Base-by-base conservation (phyloP, 2,329 filamentous ascomycete genomes). In the Alternaria consortialis region DNA sequence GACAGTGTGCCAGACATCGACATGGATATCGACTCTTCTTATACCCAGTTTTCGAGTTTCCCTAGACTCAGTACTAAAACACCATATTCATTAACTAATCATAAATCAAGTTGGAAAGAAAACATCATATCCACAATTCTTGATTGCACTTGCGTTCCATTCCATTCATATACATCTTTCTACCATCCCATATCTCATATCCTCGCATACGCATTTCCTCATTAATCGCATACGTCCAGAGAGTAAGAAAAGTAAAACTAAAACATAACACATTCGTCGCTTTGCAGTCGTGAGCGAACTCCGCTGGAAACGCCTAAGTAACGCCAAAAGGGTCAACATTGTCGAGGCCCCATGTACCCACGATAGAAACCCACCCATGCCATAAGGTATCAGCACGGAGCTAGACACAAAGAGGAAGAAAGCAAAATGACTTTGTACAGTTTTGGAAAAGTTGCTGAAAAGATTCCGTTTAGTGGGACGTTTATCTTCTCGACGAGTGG, bases 401-500 rank as follows among this genome's bases (percentile, higher is more conserved):
- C 32, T 34, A 56, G n/a, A 27, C 50, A 52, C 36, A 40, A 31
- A 13, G 27, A 43, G 50, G 29, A 58, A 39, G 42, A 15, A 36
- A 23, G 27, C 27, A 27, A 36, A 47, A 39, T 50, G 31, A 56
- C 17, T 51, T 52, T 63, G 25, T 63, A 63, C 56, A 63, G 51
- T 63, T 12, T 42, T 43, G 37, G 20, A 7, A 50, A 50, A 27
- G 46, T 44, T 29, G 25, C 42, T 7, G 3, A 23, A 44, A 13
- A 50, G 20, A 50, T 29, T 27, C 34, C 2, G 23, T 32, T 39
- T 7, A 37, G 25, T 40, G 42, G 29, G 7, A 20, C 27, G 29
- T 51, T 56, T 36, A 68, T 54, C 69, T 74, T 58, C 74, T 68
- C 34, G 74, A 75, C n/a, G 75, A 75, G 40, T 78, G 74, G 42